Percentiles rank a stretch among this genome's conserved stretches.
These are phyloP conservation scores for Teratosphaeria pseudoeucalypti DNA, from an alignment of 2,329 filamentous ascomycete species.

Conservation along the genomic window DNA sequence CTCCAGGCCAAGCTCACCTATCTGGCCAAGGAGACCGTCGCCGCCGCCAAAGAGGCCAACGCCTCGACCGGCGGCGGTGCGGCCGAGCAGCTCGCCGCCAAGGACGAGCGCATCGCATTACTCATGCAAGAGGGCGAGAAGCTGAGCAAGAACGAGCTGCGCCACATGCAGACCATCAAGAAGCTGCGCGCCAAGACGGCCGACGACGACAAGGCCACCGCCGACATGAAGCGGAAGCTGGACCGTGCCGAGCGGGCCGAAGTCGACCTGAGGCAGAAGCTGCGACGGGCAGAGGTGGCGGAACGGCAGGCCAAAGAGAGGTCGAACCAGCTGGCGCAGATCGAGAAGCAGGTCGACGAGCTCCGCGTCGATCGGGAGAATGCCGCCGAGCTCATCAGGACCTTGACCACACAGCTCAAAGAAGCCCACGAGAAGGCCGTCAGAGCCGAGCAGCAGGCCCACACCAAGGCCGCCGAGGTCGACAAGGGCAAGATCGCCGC, in stretches of 20 bases:
- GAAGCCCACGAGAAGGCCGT: conserved; percentile 58
- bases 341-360: conserved; percentile 36
- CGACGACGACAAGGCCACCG: conserved; percentile 43
- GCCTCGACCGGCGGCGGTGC: conserved; percentile 53
- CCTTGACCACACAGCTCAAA: conserved; percentile 59
- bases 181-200: conserved; percentile 51
- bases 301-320: conserved; percentile 48
- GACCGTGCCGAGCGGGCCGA: conserved; percentile 56
- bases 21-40: conserved; percentile 67
- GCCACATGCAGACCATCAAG: conserved; percentile 72
- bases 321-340: conserved; percentile 48
- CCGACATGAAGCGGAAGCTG: conserved; percentile 48
- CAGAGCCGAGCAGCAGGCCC: conserved; percentile 54
- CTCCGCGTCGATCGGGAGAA: conserved; percentile 23
- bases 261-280: conserved; percentile 50
- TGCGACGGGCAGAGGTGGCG: conserved; percentile 49
- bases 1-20: conserved; percentile 86
- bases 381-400: conserved; percentile 51
- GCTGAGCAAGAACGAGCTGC: conserved; percentile 75
- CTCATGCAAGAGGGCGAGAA: conserved; percentile 89
- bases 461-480: conserved; percentile 56
- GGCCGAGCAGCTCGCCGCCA: conserved; percentile 76
- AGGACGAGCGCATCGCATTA: conserved; percentile 79
- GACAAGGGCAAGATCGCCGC: conserved; percentile 49
- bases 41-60: conserved; percentile 60